Conservation (phyloP, 257 asterid species). For the Solanum lycopersicoides region DNA sequence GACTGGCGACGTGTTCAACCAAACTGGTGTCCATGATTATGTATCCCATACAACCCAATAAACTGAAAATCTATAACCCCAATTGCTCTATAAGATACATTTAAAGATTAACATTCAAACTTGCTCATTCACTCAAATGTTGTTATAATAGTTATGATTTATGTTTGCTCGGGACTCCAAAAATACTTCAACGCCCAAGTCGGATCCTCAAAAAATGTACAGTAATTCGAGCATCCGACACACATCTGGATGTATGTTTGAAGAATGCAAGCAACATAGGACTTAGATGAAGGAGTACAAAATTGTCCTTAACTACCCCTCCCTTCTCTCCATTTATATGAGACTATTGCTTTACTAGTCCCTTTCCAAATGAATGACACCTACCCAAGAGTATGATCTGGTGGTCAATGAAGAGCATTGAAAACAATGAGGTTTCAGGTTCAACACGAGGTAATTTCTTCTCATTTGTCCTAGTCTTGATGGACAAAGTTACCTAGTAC, state of each 20-base stretch:
- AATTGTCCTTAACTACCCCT: neutral
- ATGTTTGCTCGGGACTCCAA: neutral
- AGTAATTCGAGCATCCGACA: neutral
- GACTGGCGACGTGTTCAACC: neutral
- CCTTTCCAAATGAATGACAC: neutral
- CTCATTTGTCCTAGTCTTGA: neutral
- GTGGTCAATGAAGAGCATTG: neutral
- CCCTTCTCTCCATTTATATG: neutral
- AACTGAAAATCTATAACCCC: neutral
- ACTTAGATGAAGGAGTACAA: neutral
- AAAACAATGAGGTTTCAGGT: neutral
- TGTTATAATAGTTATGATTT: neutral
- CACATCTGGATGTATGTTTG: neutral
- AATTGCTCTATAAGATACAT: neutral
- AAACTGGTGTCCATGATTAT: neutral
- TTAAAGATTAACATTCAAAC: neutral
- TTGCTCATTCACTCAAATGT: neutral
- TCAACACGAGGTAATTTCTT: neutral
- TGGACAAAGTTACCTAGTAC: neutral
- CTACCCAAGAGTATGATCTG: neutral
- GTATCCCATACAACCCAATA: conserved; percentile 2
- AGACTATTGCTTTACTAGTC: neutral
- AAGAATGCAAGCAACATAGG: neutral
- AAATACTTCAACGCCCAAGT: neutral
- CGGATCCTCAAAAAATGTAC: neutral